phyloP scores from a whole-genome alignment of 1,284 basidiomycete species.

The Irpex sp. region DNA sequence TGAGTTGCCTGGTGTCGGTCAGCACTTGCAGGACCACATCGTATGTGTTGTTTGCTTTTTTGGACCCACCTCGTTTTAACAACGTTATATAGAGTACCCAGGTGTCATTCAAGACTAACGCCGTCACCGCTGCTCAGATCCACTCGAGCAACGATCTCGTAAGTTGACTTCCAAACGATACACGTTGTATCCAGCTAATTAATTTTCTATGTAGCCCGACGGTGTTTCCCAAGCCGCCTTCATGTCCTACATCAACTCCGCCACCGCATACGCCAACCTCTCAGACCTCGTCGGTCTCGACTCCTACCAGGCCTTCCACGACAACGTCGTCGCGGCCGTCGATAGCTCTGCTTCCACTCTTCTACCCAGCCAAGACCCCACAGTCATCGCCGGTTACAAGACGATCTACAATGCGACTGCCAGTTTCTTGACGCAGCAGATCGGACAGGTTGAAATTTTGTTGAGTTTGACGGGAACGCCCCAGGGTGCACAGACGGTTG shows the following conservation, averaged over 20 bases:
- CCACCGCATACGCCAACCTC: conserved; percentile 62
- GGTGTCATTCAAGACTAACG: conserved; percentile 43
- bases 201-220: conserved; percentile 5
- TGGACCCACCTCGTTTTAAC: background rate
- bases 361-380: conserved; percentile 42
- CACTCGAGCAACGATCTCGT: conserved; percentile 30
- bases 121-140: conserved; percentile 43
- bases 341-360: conserved; percentile 34
- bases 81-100: conserved; percentile 37
- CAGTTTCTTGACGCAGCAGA: conserved; percentile 38
- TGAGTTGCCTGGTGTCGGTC: conserved; percentile 72
- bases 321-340: conserved; percentile 32
- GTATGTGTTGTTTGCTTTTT: conserved; percentile 27
- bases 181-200: background rate
- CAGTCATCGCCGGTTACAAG: conserved; percentile 61
- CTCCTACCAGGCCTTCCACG: conserved; percentile 27
- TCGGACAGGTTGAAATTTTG: conserved; percentile 63
- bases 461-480: conserved; percentile 49
- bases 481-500: conserved; percentile 30
- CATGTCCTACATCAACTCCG: conserved; percentile 65
- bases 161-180: conserved; percentile 8
- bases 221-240: conserved; percentile 34
- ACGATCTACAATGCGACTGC: conserved; percentile 52
- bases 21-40: conserved; percentile 73
- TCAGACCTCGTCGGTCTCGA: conserved; percentile 41